These are phyloP conservation scores for Acacia crassicarpa DNA, from an alignment of 306 rosid genomes.

Conservation along the genomic window DNA sequence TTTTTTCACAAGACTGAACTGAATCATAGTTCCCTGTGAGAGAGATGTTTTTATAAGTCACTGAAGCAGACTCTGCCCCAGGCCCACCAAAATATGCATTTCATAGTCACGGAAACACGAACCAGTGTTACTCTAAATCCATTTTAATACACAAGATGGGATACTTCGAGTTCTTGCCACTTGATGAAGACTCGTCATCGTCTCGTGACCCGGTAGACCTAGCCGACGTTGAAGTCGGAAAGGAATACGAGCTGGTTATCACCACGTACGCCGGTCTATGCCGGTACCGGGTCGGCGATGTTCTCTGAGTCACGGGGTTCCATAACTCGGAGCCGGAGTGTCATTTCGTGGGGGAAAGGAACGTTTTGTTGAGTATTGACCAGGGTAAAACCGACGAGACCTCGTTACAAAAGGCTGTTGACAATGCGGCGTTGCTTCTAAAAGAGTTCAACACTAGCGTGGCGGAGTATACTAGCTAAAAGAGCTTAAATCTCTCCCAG, in stretches of 20 bases:
- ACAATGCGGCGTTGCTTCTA: constrained; percentile 46
- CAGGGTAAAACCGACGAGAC: constrained; percentile 78
- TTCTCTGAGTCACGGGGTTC: constrained; percentile 71
- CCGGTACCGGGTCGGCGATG: constrained; percentile 88
- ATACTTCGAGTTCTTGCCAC: constrained; percentile 81
- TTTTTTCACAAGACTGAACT: no score
- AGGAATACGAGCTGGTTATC: constrained; percentile 65
- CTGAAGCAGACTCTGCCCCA: neutral
- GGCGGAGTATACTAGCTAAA: constrained; percentile 83
- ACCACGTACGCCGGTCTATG: constrained; percentile 66
- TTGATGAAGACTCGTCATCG: constrained; percentile 43
- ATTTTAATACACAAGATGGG: constrained; percentile 39
- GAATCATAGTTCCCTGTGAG: neutral
- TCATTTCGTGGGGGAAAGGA: constrained; percentile 66
- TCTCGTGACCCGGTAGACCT: constrained; percentile 56
- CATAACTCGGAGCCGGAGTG: constrained; percentile 74
- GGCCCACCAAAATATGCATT: neutral
- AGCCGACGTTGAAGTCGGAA: constrained; percentile 58
- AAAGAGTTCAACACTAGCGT: constrained; percentile 57
- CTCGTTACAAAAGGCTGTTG: constrained; percentile 62
- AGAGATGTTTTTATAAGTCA: neutral
- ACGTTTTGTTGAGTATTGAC: constrained; percentile 75
- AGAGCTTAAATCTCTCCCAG: constrained; percentile 49
- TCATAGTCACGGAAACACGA: neutral
- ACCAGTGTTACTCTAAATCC: neutral